Conservation (phyloP, 2,329 filamentous ascomycete genomes). For the Beauveria asiatica region DNA sequence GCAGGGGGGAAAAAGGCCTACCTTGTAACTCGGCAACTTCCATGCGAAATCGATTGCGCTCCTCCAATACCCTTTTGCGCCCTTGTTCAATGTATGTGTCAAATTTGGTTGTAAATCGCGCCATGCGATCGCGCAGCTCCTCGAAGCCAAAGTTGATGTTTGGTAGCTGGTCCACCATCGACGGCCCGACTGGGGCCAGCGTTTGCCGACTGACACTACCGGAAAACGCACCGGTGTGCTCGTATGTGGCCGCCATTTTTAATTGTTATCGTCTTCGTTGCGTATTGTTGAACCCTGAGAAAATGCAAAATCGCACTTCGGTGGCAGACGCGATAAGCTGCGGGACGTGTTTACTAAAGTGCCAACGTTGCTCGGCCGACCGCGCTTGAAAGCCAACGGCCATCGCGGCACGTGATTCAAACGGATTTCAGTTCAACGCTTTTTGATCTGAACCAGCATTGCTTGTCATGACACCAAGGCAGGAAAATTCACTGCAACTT, state of each 20-base stretch:
- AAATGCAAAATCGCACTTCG: neutral
- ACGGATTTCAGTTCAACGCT: neutral
- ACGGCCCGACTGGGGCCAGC: slow-evolving; percentile 49
- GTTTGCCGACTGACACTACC: slow-evolving; percentile 52
- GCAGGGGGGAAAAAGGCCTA: slow-evolving; percentile 28
- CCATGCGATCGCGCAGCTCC: slow-evolving; percentile 89
- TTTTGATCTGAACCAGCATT: neutral
- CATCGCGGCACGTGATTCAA: slow-evolving; percentile 9
- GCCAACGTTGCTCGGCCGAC: slow-evolving; percentile 24
- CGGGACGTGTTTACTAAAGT: slow-evolving; percentile 13
- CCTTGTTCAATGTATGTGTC: slow-evolving; percentile 92
- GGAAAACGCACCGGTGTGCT: slow-evolving; percentile 59
- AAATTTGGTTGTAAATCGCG: slow-evolving; percentile 81
- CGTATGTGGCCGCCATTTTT: slow-evolving; percentile 53
- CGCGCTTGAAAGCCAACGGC: neutral
- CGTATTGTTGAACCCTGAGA: neutral
- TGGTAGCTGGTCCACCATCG: slow-evolving; percentile 71
- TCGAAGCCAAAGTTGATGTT: slow-evolving; percentile 94
- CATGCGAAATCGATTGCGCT: slow-evolving; percentile 88
- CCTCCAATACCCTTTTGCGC: slow-evolving; percentile 79
- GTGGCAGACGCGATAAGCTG: neutral
- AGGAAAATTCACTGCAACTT: neutral
- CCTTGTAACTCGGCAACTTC: slow-evolving; percentile 85
- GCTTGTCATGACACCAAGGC: neutral
- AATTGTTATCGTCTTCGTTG: neutral